Evolutionary conservation across 2,329 filamentous ascomycete species (phyloP).

Genomic region (Aschersonia sp.): DNA sequence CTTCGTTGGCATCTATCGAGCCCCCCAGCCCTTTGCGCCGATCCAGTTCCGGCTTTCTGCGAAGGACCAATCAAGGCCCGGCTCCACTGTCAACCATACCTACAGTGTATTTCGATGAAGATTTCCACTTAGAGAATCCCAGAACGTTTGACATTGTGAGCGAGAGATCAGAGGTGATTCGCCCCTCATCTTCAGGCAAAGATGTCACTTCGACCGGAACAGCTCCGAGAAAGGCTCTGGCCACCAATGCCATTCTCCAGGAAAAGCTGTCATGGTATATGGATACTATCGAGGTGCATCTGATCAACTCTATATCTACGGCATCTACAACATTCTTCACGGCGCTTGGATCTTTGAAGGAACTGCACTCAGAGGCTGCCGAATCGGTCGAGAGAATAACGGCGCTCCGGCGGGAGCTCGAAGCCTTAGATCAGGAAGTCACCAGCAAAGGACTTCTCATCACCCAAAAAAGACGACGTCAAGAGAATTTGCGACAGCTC

Average conservation of each 20-base stretch:
- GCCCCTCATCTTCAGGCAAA: constrained; percentile 38
- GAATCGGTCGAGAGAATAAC: constrained; percentile 85
- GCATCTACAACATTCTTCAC: constrained; percentile 96
- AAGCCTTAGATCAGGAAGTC: constrained; percentile 73
- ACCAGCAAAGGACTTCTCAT: constrained; percentile 74
- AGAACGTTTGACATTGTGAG: constrained; percentile 94
- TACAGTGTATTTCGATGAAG: constrained; percentile 83
- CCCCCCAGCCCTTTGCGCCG: constrained; percentile 25
- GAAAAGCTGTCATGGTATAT: constrained; percentile 99
- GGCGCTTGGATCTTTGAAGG: constrained; percentile 76
- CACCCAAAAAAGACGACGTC: constrained; percentile 65
- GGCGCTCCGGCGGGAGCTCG: constrained; percentile 61
- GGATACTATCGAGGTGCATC: constrained; percentile 95
- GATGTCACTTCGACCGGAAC: constrained; percentile 45
- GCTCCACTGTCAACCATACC: constrained; percentile 89
- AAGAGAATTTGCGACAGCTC: constrained; percentile 73
- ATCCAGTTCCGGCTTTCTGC: constrained; percentile 32
- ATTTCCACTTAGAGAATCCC: constrained; percentile 91
- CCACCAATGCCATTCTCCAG: constrained; percentile 92
- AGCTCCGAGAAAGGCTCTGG: constrained; percentile 65
- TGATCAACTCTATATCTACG: constrained; percentile 91
- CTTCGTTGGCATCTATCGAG: constrained; percentile 36
- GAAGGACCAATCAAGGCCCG: constrained; percentile 53
- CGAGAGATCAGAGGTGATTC: constrained; percentile 92
- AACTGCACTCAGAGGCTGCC: constrained; percentile 82